A percentile compares a stretch with the other conserved stretches of the same genome.
Conservation (phyloP, 345 rosid genomes). For the Psidium guajava region DNA sequence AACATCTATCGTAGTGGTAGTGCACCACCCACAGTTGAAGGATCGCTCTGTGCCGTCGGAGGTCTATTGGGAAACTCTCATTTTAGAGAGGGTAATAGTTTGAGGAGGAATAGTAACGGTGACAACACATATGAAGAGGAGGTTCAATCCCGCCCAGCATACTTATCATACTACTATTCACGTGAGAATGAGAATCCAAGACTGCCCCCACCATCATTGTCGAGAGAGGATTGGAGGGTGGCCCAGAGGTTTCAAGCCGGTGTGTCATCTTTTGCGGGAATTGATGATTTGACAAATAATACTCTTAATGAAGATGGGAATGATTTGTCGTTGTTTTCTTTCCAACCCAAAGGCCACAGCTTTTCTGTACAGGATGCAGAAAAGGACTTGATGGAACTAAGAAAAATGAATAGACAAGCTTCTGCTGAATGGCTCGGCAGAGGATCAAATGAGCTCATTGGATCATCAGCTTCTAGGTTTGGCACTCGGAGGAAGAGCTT, state of each 20-base stretch:
- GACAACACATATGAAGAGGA: conserved; percentile 61
- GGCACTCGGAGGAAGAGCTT: conserved; percentile 87
- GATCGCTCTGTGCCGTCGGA: conserved; percentile 64
- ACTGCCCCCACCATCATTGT: conserved; percentile 74
- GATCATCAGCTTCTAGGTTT: conserved; percentile 33
- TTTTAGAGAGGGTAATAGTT: conserved; percentile 18
- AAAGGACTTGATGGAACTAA: conserved; percentile 52
- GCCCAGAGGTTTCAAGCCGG: conserved; percentile 73
- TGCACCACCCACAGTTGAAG: conserved; percentile 94
- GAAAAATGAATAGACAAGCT: conserved; percentile 43
- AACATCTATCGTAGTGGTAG: conserved; percentile 72
- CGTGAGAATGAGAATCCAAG: conserved; percentile 72
- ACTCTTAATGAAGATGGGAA: conserved; percentile 16
- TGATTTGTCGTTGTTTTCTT: conserved; percentile 53
- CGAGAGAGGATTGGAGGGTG: conserved; percentile 86
- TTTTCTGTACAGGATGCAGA: conserved; percentile 46
- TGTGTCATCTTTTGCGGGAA: conserved; percentile 38
- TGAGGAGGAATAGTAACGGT: conserved; percentile 9
- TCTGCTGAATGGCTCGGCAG: conserved; percentile 38
- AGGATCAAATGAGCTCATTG: conserved; percentile 26
- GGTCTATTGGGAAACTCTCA: conserved; percentile 44
- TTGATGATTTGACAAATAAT: conserved; percentile 45
- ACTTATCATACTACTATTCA: conserved; percentile 70
- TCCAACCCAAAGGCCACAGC: conserved; percentile 55
- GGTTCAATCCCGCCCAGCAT: conserved; percentile 70